Base-by-base conservation (phyloP, 1,139 yeast species). In the Pichia kudriavzevii region DNA sequence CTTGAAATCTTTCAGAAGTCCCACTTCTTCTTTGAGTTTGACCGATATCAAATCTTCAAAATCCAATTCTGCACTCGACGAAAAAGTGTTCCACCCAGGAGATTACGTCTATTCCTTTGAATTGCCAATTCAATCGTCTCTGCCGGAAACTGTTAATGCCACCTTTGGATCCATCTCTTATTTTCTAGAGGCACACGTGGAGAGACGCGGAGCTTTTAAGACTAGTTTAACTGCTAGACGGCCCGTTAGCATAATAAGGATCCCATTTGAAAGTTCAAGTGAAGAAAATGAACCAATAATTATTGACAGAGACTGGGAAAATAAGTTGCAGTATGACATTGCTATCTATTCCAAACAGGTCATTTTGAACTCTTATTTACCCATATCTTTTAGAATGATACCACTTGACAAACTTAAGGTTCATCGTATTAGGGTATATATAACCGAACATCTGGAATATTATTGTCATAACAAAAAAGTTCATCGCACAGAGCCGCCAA, bases 201-300 rank as follows among this genome's bases (percentile, higher is more conserved):
- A 76, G 37, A 68, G 97, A 36, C 65, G 72, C 21, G 97, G 97
- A 7, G 75, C 96, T 2, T 91, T 91, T 63, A 84, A 85, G 55
- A 66, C 85, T 28, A 82, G 81, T 48, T 59, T 91, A 23, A 51
- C 63, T 3, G 94, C 88, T 1, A 64, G 67, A 41, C 58, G 73
- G 31, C 83, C 84, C 2, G 69, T 91, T 2, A 66, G 65, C 4
- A 63, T 91, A 18, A 72, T 91, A 6, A 66, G 98, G 44, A 70
- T 87, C 0, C 91, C 88, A 7, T 69, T 85, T 0, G 88, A 81
- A 41, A 73, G 72, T 29, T 82, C 85, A 35, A 69, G 80, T 27
- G 97, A 91, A 55, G 88, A 84, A 50, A 79, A 82, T 42, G 98
- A 91, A 55, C 97, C 98, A 0, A 91, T 91, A 36, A 84, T 87